Evolutionary conservation across 345 rosid species (phyloP).

Genomic region (Citrus maxima): DNA sequence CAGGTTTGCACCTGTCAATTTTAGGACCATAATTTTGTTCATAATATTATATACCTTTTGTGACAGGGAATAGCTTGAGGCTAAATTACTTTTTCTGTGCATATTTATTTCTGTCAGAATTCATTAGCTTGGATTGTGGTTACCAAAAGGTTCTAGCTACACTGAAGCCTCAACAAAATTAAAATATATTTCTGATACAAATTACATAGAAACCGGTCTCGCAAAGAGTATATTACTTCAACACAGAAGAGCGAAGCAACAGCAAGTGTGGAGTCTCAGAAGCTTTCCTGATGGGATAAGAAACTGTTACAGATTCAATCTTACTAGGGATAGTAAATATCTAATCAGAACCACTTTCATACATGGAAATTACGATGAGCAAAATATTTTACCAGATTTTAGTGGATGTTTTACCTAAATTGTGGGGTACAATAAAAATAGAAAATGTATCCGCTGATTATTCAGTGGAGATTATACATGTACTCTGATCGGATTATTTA

Average conservation of each 20-base stretch:
- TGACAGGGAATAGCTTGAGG: background rate
- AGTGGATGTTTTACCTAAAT: conserved; percentile 39
- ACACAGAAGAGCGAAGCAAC: conserved; percentile 8
- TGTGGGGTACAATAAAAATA: conserved; percentile 27
- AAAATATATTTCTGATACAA: conserved; percentile 28
- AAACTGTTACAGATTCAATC: conserved; percentile 32
- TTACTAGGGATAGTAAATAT: conserved; percentile 28
- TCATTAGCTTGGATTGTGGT: conserved; percentile 45
- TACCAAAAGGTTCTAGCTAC: conserved; percentile 20
- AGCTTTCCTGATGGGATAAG: conserved; percentile 34
- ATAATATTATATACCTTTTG: background rate
- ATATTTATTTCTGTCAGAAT: conserved; percentile 22
- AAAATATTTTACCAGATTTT: conserved; percentile 27
- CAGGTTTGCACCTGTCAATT: background rate
- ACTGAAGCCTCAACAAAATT: conserved; percentile 25
- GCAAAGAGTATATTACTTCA: conserved; percentile 15
- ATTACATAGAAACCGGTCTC: conserved; percentile 25
- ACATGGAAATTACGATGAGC: conserved; percentile 53
- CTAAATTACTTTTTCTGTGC: background rate
- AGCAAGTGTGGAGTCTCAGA: conserved; percentile 22
- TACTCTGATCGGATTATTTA: conserved; percentile 23
- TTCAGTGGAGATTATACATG: conserved; percentile 35
- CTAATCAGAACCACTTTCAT: conserved; percentile 43
- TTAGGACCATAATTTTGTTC: background rate
- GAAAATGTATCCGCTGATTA: conserved; percentile 2